phyloP scores from a whole-genome alignment of 192 early-diverging fungal species.

The Glomus cerebriforme region DNA sequence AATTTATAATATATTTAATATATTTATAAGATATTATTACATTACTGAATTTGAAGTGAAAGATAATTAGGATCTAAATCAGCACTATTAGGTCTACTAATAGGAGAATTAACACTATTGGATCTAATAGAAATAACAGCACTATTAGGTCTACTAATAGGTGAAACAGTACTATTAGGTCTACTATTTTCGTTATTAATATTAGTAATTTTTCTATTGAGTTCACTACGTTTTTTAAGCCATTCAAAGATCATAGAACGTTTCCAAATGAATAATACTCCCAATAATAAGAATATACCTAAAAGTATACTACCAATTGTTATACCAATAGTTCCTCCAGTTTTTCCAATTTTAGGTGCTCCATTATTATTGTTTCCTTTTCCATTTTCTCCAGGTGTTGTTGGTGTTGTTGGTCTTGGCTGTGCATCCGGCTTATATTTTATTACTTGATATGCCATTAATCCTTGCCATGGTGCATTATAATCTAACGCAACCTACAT shows the following conservation, averaged over 20 bases:
- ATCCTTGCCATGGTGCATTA: conserved; percentile 55
- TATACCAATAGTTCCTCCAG: not conserved
- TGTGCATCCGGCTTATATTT: not conserved
- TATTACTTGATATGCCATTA: conserved; percentile 55
- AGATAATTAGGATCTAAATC: too few species aligned
- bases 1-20: too few species aligned
- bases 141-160: too few species aligned
- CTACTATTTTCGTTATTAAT: not conserved
- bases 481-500: conserved; percentile 33
- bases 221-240: not conserved
- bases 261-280: not conserved
- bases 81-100: too few species aligned
- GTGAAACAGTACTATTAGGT: not conserved
- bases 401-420: not conserved
- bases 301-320: not conserved
- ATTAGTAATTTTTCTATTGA: not conserved
- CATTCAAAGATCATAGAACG: not conserved
- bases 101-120: too few species aligned
- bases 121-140: too few species aligned
- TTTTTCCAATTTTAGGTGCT: too few species aligned
- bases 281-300: not conserved
- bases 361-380: not conserved
- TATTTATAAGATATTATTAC: too few species aligned
- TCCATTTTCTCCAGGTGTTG: not conserved
- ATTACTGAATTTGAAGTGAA: too few species aligned